These are phyloP conservation scores for Albophoma yamanashiensis DNA, from an alignment of 2,329 filamentous ascomycete species.

Conservation along the genomic window DNA sequence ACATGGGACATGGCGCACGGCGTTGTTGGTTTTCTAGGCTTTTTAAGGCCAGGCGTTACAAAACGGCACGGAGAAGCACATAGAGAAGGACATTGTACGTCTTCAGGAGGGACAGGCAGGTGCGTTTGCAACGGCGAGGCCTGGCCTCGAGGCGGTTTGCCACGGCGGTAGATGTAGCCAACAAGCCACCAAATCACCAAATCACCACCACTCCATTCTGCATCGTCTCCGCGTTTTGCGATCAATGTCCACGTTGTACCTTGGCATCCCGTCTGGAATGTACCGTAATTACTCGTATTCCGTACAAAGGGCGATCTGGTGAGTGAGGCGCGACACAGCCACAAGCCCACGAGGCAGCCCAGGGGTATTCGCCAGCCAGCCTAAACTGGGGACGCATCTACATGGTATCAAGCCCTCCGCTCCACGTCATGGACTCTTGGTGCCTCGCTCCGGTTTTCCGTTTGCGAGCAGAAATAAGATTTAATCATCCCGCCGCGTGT, in stretches of 20 bases:
- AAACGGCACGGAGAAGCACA: not conserved
- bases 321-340: not conserved
- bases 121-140: not conserved
- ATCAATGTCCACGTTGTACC: not conserved
- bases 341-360: not conserved
- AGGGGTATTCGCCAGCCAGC: not conserved
- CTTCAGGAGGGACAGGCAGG: not conserved
- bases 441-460: not conserved
- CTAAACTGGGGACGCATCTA: not conserved
- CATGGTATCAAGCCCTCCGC: not conserved
- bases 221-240: not conserved
- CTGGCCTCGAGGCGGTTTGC: not conserved
- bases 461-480: not conserved
- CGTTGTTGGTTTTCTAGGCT: not conserved
- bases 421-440: not conserved
- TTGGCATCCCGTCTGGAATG: not conserved
- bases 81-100: not conserved
- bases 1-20: not conserved
- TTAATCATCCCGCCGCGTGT: not conserved
- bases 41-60: not conserved
- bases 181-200: not conserved
- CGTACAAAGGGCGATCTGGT: not conserved
- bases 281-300: not conserved
- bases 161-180: not conserved
- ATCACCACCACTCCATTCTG: not conserved